A percentile compares a stretch with the other conserved stretches of the same genome.
Evolutionary conservation across 805 yeast genomes (phyloP).

Genomic region (Ogataea kodamae): DNA sequence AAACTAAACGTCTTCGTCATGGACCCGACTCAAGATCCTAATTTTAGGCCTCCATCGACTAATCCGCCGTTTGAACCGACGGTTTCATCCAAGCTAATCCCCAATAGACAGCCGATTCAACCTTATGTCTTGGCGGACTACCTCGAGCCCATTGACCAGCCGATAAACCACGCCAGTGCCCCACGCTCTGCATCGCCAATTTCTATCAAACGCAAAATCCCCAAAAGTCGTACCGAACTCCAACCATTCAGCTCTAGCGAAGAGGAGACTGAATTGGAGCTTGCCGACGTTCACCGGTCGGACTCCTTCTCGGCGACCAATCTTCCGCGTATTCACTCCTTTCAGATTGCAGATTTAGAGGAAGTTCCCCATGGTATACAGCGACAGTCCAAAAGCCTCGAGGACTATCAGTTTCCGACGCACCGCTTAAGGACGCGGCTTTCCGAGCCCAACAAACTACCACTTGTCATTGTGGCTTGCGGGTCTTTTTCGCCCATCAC

Average conservation of each 20-base stretch:
- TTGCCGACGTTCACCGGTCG: constrained; percentile 28
- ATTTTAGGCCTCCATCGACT: constrained; percentile 81
- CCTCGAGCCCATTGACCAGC: constrained; percentile 70
- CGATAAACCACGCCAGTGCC: constrained; percentile 31
- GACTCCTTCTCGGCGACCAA: constrained; percentile 24
- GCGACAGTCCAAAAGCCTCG: constrained; percentile 74
- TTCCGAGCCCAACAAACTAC: constrained; percentile 73
- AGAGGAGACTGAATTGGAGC: constrained; percentile 27
- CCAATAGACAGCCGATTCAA: constrained; percentile 72
- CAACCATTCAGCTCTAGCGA: constrained; percentile 54
- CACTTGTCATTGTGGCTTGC: constrained; percentile 93
- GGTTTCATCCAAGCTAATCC: constrained; percentile 66
- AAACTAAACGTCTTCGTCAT: constrained; percentile 34
- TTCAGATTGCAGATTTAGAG: constrained; percentile 87
- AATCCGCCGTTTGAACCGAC: constrained; percentile 59
- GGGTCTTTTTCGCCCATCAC: constrained; percentile 97
- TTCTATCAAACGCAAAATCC: constrained; percentile 29
- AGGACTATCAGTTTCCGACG: constrained; percentile 76
- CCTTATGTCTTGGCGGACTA: constrained; percentile 75
- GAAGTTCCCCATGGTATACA: constrained; percentile 95
- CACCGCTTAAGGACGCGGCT: constrained; percentile 75
- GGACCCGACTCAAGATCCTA: constrained; percentile 94
- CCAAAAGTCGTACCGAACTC: constrained; percentile 52
- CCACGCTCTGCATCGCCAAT: constrained; percentile 36
- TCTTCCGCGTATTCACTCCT: constrained; percentile 44